Percentiles rank a stretch among this genome's conserved stretches.
These are phyloP conservation scores for Bocquillonia castaneifolia DNA, from an alignment of 441 rosid species.

Conservation along the genomic window DNA sequence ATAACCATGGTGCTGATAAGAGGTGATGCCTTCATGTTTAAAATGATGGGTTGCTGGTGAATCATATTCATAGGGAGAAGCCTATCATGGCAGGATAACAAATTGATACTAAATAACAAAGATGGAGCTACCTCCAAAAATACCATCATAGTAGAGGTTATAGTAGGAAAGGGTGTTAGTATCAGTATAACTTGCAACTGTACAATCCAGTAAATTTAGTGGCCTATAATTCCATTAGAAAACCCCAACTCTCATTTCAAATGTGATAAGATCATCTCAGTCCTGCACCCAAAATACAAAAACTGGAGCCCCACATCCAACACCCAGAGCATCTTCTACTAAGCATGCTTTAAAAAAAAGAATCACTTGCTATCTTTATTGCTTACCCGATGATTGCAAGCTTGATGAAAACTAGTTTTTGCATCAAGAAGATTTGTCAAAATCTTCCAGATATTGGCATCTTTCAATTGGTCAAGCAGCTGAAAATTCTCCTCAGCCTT, in stretches of 20 bases:
- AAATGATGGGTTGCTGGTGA: neutral
- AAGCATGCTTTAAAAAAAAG: slow-evolving; percentile 9
- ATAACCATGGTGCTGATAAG: neutral
- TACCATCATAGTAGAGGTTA: neutral
- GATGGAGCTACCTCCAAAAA: neutral
- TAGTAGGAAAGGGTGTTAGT: neutral
- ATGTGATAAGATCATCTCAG: neutral
- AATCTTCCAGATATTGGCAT: slow-evolving; percentile 90
- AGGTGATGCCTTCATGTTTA: neutral
- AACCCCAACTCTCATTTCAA: neutral
- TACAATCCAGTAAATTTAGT: neutral
- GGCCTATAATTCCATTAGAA: neutral
- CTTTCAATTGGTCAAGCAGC: slow-evolving; percentile 92
- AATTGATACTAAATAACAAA: neutral
- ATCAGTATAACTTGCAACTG: neutral
- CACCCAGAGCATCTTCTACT: neutral
- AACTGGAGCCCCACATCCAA: neutral
- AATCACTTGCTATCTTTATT: slow-evolving; percentile 18
- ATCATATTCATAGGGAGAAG: neutral
- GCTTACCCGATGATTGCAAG: slow-evolving; percentile 69
- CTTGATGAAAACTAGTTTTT: slow-evolving; percentile 59
- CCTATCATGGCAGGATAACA: neutral
- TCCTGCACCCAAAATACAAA: neutral
- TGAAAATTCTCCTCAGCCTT: slow-evolving; percentile 90
- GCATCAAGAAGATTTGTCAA: slow-evolving; percentile 69